Evolutionary conservation across 1,284 basidiomycete species (phyloP).

Genomic region (Golubevia pallescens): DNA sequence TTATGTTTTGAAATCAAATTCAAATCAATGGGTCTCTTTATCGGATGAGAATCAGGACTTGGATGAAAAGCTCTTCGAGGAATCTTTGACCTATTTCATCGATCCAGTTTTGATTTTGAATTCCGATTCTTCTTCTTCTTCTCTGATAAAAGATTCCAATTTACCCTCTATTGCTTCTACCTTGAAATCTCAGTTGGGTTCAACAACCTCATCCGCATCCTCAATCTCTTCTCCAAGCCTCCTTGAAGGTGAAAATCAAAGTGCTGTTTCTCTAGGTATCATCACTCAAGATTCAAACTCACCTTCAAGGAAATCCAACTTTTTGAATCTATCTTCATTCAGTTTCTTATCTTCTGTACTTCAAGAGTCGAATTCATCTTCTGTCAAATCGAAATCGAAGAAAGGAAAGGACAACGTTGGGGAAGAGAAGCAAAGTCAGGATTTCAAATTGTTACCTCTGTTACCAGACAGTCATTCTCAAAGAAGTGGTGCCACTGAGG

Average conservation of each 20-base stretch:
- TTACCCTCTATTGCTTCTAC: background rate
- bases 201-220: slow-evolving; percentile 53
- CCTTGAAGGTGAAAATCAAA: slow-evolving; percentile 2
- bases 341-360: background rate
- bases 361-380: background rate
- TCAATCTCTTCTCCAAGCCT: slow-evolving; percentile 47
- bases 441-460: slow-evolving; percentile 24
- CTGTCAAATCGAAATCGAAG: too few relatives aligned
- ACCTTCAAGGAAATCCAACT: background rate
- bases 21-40: too few relatives aligned
- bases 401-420: too few relatives aligned
- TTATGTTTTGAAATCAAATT: background rate
- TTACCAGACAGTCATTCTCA: slow-evolving; percentile 29
- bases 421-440: background rate
- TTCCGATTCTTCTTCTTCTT: background rate
- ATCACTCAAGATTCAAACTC: background rate
- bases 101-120: too few relatives aligned
- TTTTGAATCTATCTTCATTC: background rate
- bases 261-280: too few relatives aligned
- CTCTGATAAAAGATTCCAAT: background rate
- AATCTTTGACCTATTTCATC: too few relatives aligned
- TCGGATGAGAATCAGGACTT: too few relatives aligned
- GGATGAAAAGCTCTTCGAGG: too few relatives aligned
- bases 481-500: slow-evolving; percentile 29
- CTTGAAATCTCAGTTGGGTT: slow-evolving; percentile 49